phyloP scores from a whole-genome alignment of 768 basidiomycete genomes.

The Macrolepiota fuliginosa region DNA sequence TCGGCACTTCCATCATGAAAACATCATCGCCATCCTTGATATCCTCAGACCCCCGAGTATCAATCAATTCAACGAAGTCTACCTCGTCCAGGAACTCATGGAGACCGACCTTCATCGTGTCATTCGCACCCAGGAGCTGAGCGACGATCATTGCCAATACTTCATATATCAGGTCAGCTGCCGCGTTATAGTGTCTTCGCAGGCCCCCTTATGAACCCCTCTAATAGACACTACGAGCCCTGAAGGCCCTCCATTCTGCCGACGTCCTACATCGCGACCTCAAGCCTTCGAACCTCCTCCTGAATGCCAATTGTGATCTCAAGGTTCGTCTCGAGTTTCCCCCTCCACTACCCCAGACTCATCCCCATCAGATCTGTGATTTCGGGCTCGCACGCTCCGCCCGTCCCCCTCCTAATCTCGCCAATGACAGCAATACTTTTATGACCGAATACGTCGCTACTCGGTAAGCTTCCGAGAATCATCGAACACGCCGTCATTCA shows the following conservation, averaged over 20 bases:
- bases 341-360: neutral
- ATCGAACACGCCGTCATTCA: neutral
- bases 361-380: constrained; percentile 62
- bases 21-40: constrained; percentile 94
- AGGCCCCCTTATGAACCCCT: neutral
- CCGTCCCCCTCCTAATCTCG: constrained; percentile 68
- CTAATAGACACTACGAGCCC: constrained; percentile 72
- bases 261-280: constrained; percentile 97
- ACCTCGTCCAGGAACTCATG: constrained; percentile 82
- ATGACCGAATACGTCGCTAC: constrained; percentile 97
- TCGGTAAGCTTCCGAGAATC: constrained; percentile 39
- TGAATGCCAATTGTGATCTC: constrained; percentile 96
- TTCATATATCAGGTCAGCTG: constrained; percentile 71
- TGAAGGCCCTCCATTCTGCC: constrained; percentile 95
- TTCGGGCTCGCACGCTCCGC: constrained; percentile 86
- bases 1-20: constrained; percentile 79
- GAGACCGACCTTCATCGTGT: constrained; percentile 98
- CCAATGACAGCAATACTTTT: constrained; percentile 70
- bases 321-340: constrained; percentile 57
- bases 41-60: constrained; percentile 78
- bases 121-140: constrained; percentile 91
- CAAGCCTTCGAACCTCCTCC: constrained; percentile 95
- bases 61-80: constrained; percentile 84
- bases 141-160: constrained; percentile 94
- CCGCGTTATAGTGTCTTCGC: neutral